Base-by-base conservation (phyloP, 306 rosid species). In the Canavalia gladiata region DNA sequence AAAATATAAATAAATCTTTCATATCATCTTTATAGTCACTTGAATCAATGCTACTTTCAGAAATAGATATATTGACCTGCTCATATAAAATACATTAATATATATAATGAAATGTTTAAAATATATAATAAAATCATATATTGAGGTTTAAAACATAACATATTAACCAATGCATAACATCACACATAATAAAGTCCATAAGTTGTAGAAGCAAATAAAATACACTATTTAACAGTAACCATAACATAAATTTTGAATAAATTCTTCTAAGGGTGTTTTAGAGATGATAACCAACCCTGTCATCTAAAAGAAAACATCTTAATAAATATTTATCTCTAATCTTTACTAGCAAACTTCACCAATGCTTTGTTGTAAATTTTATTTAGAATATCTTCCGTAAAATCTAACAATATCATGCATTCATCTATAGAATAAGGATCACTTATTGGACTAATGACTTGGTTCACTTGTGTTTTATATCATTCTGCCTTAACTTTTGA, bases 251-350 rank as follows among this genome's bases (percentile, higher is more conserved):
- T 1, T 47, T 47, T 47, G 2, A 4, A 47, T 47, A 11, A 47
- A 5, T 43, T 4, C 79, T 75, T 7, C 31, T 62, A 59, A 29
- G 25, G 25, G 25, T 18, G 25, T 18, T 18, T 18, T 18, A 59
- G 51, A 12, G 63, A 62, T 8, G 62, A 46, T 47, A 76, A 9
- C 51, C 39, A 63, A 30, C 29, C 62, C 47, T 18, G 62, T 46
- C 30, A 63, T 8, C 60, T 46, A 11, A 12, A 7, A 13, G 46
- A 12, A 33, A 25, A 7, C 71, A 60, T 46, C 35, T 46, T 50
- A 18, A 76, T 64, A 41, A 76, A 64, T 41, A 76, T 76, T 28
- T 0, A 0, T 37, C 64, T 64, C 81, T 29, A 34, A n/a, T 49
- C 11, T 6, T 60, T 47, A 47, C 62, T 1, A 4, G 5, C 46